Evolutionary conservation across 768 basidiomycete genomes (phyloP).

Genomic region (Tulasnella sp.): DNA sequence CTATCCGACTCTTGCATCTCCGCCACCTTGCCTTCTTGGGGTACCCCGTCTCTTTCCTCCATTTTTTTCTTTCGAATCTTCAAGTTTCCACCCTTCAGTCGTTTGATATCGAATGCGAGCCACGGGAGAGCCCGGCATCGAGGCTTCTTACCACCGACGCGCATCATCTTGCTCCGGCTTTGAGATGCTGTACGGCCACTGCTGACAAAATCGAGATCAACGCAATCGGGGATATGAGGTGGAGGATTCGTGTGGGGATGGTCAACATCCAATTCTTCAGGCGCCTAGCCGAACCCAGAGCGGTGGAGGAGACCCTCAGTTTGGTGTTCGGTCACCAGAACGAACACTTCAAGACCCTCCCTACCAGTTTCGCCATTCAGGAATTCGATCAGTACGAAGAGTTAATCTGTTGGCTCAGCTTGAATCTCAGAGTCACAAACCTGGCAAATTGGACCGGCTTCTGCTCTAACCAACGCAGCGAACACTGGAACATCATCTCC

Average conservation of each 20-base stretch:
- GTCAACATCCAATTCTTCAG: neutral
- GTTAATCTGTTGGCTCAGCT: neutral
- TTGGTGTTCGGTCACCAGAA: neutral
- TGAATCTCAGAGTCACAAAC: neutral
- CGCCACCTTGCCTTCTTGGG: neutral
- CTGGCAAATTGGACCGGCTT: neutral
- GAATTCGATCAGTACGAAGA: neutral
- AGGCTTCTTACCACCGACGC: neutral
- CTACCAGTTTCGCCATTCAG: neutral
- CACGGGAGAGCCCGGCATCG: neutral
- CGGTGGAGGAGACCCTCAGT: neutral
- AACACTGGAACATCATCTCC: neutral
- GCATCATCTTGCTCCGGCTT: neutral
- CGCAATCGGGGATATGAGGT: no score
- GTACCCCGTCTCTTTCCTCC: neutral
- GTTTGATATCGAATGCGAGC: neutral
- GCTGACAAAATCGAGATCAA: neutral
- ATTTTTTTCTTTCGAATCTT: neutral
- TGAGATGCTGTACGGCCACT: neutral
- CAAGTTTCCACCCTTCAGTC: neutral
- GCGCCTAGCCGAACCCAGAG: neutral
- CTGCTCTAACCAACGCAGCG: neutral
- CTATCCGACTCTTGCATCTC: neutral
- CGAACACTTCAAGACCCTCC: neutral
- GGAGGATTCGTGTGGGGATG: neutral